Percentiles rank a stretch among this genome's conserved stretches.
Evolutionary conservation across 139 green algal genomes (phyloP).

Genomic region (Volvox reticuliferus): DNA sequence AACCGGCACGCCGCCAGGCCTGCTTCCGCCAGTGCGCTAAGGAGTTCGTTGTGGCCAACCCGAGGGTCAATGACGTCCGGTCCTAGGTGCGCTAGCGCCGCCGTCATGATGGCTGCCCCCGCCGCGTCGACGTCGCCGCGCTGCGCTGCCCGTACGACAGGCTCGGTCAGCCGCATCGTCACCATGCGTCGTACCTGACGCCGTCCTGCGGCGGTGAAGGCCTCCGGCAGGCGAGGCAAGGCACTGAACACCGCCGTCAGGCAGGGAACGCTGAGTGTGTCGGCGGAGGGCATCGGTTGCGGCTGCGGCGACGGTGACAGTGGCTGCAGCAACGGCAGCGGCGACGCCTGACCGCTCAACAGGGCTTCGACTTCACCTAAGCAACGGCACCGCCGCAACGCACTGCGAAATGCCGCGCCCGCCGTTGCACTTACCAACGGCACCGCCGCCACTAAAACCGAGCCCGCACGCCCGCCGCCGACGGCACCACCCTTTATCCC

Average conservation of each 20-base stretch:
- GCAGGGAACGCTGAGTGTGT: not conserved
- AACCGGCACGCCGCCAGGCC: not conserved
- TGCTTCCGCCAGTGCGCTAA: slow-evolving; percentile 13
- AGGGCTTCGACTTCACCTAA: not conserved
- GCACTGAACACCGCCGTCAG: not conserved
- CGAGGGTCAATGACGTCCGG: slow-evolving; percentile 2
- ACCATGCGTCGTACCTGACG: not conserved
- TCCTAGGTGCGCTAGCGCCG: slow-evolving; percentile 15
- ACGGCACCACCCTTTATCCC: no score
- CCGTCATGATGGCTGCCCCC: slow-evolving; percentile 10
- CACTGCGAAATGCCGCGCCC: not conserved
- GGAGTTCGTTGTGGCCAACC: not conserved
- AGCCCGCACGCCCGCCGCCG: no score
- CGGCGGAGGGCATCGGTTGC: not conserved
- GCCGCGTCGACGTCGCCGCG: not conserved
- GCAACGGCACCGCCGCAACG: not conserved
- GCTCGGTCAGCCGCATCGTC: not conserved
- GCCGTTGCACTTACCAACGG: not conserved
- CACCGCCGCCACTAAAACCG: no score
- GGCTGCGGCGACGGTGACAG: not conserved
- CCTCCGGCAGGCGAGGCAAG: slow-evolving; percentile 13
- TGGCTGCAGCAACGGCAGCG: not conserved
- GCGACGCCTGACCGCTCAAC: not conserved
- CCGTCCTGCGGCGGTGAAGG: not conserved
- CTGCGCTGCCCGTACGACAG: not conserved